Conservation (phyloP, 495 filamentous ascomycete species). For the Neurospora sp. region DNA sequence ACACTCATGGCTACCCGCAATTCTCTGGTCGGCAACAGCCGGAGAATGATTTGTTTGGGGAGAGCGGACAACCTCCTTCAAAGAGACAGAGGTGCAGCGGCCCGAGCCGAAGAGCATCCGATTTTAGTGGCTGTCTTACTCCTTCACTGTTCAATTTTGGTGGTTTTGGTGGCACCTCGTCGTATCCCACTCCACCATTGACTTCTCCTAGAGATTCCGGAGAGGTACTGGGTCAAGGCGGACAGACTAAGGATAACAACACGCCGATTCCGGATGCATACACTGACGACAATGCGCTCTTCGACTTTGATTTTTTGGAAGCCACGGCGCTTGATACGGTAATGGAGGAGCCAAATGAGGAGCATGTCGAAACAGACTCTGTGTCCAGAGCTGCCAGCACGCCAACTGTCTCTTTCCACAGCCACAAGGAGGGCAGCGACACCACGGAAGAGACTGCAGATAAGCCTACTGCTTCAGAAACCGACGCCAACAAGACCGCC, state of each 20-base stretch:
- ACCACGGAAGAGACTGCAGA: background rate
- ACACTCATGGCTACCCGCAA: background rate
- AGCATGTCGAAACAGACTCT: background rate
- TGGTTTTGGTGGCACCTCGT: background rate
- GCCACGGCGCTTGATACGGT: background rate
- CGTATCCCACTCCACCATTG: background rate
- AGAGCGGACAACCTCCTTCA: background rate
- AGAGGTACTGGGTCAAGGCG: background rate
- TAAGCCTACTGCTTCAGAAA: background rate
- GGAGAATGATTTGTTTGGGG: background rate
- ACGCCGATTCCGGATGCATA: background rate
- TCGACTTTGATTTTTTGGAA: conserved; percentile 8
- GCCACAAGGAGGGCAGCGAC: background rate
- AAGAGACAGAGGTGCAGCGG: background rate
- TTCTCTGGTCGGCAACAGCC: background rate
- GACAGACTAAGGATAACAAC: background rate
- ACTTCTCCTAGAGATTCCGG: background rate
- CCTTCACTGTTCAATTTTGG: background rate
- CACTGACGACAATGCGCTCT: background rate
- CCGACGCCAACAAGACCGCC: background rate
- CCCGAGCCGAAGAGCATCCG: background rate
- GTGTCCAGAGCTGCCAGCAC: background rate
- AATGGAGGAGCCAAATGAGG: background rate
- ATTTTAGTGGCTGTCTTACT: background rate
- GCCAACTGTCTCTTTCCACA: background rate